Evolutionary conservation across 2,329 filamentous ascomycete species (phyloP).

Genomic region (Cladosporium sp.): DNA sequence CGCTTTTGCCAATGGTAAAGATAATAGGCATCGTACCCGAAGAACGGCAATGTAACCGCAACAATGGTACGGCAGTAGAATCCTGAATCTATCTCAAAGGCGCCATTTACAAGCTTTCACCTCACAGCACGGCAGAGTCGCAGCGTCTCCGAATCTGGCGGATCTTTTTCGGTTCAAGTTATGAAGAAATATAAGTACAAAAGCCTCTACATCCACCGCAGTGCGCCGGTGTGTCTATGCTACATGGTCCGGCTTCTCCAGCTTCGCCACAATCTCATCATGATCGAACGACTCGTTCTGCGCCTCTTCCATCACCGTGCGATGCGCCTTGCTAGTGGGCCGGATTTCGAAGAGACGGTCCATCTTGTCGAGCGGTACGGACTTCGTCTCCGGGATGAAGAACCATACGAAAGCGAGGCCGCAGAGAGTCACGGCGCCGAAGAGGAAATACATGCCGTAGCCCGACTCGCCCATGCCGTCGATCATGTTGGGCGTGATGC

Average conservation of each 20-base stretch:
- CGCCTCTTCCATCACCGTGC: slow-evolving; percentile 21
- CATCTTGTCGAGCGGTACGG: slow-evolving; percentile 11
- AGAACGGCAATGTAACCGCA: no score
- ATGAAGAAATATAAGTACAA: no score
- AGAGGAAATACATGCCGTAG: slow-evolving; percentile 33
- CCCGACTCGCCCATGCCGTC: slow-evolving; percentile 23
- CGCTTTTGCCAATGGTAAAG: no score
- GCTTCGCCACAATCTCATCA: slow-evolving; percentile 5
- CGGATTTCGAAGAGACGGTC: slow-evolving; percentile 34
- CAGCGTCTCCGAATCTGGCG: no score
- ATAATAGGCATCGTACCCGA: no score
- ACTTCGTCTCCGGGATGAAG: slow-evolving; percentile 10
- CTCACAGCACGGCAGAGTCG: no score
- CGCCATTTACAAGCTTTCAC: no score
- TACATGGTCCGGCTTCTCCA: neutral
- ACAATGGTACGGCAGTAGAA: no score
- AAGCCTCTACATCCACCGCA: no score
- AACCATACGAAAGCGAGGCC: slow-evolving; percentile 8
- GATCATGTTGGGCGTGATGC: slow-evolving; percentile 32
- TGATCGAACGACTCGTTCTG: slow-evolving; percentile 10
- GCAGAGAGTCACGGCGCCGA: slow-evolving; percentile 14
- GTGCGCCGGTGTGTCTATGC: neutral
- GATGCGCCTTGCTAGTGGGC: slow-evolving; percentile 37
- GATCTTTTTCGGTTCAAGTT: no score
- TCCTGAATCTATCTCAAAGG: no score